Base-by-base conservation (phyloP, 2,329 filamentous ascomycete species). In the Chaetothyriales sp. region DNA sequence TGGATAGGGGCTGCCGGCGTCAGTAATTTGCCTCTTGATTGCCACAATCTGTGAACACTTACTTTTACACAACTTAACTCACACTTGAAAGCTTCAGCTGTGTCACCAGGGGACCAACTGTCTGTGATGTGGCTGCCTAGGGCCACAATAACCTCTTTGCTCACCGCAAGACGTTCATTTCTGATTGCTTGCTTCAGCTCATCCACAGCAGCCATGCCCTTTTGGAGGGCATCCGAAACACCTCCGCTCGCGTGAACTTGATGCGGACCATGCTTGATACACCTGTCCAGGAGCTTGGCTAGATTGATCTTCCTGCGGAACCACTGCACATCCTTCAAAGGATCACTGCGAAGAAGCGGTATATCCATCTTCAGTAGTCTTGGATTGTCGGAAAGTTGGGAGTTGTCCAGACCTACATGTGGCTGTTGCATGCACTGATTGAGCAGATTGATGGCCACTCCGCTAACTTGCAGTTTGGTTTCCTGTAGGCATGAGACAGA, bases 341-440 rank as follows among this genome's bases (percentile, higher is more conserved):
- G 63, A 54, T 75, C 71, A 2, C 63, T 65, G 2, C 51, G 44
- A 39, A 60, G 61, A 0, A 77, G 48, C 2, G 76, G 74, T 36
- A 68, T 51, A 49, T 76, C 72, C 8, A 70, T 51, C 53, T 70
- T 75, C 39, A 71, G 49, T 15, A 39, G 10, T 15, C 32, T 39
- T 9, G 10, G 10, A 12, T 39, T 12, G 10, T 39, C 32, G 5
- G 32, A 39, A 15, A 39, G 10, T 18, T 44, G 57, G 50, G 50
- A 50, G 54, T 50, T 60, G 44, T 56, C 51, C n/a, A 59, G 48
- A 46, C 49, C 55, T 44, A 64, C 50, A 25, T 64, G 59, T 39
- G 32, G 32, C 12, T 15, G 32, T 12, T 39, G 32, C 32, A 39
- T 39, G 32, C 32, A 39, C 32, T 39, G 32, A 4, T 61, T 63